A percentile compares a stretch with the other conserved stretches of the same genome.
phyloP scores from a whole-genome alignment of 768 basidiomycete species.

The Auricularia heimuer region DNA sequence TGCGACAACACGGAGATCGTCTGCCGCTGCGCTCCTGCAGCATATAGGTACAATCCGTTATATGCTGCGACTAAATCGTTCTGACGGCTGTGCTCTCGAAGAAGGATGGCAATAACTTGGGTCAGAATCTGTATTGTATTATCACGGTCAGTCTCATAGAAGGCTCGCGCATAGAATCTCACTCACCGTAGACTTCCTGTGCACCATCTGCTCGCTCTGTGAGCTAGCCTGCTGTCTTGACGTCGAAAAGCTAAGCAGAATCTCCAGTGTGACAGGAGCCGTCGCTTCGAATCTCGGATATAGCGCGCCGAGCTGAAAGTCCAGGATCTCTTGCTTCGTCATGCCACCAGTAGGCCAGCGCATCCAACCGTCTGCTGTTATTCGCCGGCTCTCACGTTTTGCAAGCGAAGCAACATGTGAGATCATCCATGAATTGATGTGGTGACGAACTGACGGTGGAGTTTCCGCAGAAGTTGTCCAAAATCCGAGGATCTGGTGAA shows the following conservation, averaged over 20 bases:
- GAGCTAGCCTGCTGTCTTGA: background rate
- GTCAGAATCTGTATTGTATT: slow-evolving; percentile 15
- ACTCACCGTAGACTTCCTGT: background rate
- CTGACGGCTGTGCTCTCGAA: slow-evolving; percentile 23
- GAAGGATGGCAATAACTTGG: slow-evolving; percentile 11
- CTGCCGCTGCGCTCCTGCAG: slow-evolving; percentile 24
- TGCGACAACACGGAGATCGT: slow-evolving; percentile 20
- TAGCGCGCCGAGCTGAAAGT: background rate
- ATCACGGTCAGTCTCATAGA: too few relatives aligned
- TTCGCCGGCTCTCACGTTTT: background rate
- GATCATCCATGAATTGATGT: background rate
- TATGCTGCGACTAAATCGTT: slow-evolving; percentile 23
- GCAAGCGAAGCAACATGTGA: background rate
- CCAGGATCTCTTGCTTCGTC: background rate
- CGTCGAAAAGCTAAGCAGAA: background rate
- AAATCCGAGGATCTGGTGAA: background rate
- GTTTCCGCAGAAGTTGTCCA: background rate
- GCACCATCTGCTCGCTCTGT: background rate
- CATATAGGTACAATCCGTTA: slow-evolving; percentile 24
- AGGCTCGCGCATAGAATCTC: too few relatives aligned
- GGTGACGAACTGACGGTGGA: background rate
- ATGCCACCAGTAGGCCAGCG: background rate
- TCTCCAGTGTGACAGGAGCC: background rate
- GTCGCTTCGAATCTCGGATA: background rate
- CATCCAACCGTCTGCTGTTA: background rate